These are phyloP conservation scores for Chlamydomonas sphaeroides DNA, from an alignment of 139 green algal genomes.

Conservation along the genomic window DNA sequence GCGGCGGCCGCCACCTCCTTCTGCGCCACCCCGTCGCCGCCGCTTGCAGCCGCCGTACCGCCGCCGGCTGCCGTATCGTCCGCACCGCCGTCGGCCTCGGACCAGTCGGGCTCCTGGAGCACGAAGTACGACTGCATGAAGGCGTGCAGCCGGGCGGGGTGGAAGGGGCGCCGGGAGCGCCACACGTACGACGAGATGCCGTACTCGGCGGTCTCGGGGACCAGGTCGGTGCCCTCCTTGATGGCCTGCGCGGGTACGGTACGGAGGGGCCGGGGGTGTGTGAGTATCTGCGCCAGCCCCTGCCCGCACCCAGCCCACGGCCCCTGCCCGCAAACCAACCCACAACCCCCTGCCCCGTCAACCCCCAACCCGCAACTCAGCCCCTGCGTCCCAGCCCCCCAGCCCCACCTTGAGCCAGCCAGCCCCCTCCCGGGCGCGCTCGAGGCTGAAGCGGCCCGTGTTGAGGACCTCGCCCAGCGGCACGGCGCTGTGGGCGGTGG, in stretches of 20 bases:
- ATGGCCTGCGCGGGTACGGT: conserved; percentile 7
- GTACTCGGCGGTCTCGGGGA: conserved; percentile 71
- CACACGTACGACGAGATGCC: conserved; percentile 83
- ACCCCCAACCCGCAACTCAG: too few relatives aligned
- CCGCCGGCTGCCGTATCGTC: not conserved
- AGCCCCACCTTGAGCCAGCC: conserved; percentile 74
- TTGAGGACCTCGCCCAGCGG: conserved; percentile 56
- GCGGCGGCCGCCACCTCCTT: not conserved
- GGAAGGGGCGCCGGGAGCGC: conserved; percentile 73
- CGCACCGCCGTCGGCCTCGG: conserved; percentile 32
- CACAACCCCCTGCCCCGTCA: too few relatives aligned
- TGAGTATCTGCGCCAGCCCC: too few relatives aligned
- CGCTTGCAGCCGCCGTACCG: not conserved
- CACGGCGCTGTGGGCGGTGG: conserved; percentile 45
- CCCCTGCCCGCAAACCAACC: too few relatives aligned
- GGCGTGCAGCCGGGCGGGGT: conserved; percentile 71
- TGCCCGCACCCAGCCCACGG: too few relatives aligned
- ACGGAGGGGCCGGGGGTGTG: too few relatives aligned
- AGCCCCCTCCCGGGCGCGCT: conserved; percentile 61
- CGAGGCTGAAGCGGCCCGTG: conserved; percentile 71
- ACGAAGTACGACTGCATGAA: conserved; percentile 63
- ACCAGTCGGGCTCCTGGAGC: conserved; percentile 68
- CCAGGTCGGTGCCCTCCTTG: conserved; percentile 44
- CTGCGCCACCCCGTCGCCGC: not conserved
- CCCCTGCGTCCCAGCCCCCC: not conserved